Percentiles rank a stretch among this genome's conserved stretches.
Evolutionary conservation across 306 rosid genomes (phyloP).

Genomic region (Dalbergia oliveri): DNA sequence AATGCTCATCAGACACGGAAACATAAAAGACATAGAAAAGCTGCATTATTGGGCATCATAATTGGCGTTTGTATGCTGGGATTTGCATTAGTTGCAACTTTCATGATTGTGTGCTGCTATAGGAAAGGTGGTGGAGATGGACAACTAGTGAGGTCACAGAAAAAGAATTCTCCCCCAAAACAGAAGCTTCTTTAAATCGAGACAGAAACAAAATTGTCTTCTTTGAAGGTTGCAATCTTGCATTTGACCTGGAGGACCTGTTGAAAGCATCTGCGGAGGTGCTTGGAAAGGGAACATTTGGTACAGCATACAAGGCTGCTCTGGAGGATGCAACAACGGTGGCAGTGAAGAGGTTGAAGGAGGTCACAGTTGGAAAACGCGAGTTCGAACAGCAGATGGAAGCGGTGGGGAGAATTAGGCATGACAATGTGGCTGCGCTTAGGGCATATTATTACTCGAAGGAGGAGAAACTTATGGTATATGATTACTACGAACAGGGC

Average conservation of each 20-base stretch:
- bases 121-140: constrained; percentile 41
- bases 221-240: constrained; percentile 71
- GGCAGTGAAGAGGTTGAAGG: constrained; percentile 88
- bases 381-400: constrained; percentile 93
- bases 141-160: constrained; percentile 49
- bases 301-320: constrained; percentile 87
- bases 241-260: constrained; percentile 88
- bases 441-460: constrained; percentile 93
- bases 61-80: constrained; percentile 66
- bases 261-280: constrained; percentile 95
- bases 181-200: constrained; percentile 53
- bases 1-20: constrained; percentile 51
- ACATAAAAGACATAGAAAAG: constrained; percentile 54
- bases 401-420: constrained; percentile 71
- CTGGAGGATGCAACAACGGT: constrained; percentile 77
- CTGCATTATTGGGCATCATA: constrained; percentile 70
- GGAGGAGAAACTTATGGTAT: constrained; percentile 91
- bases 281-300: constrained; percentile 90
- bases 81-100: constrained; percentile 52
- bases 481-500: constrained; percentile 78
- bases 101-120: constrained; percentile 59
- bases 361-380: constrained; percentile 70
- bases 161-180: constrained; percentile 54
- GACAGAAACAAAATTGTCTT: constrained; percentile 68
- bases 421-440: constrained; percentile 72